phyloP scores from a whole-genome alignment of 805 yeast genomes.

The Zygotorulaspora florentina region DNA sequence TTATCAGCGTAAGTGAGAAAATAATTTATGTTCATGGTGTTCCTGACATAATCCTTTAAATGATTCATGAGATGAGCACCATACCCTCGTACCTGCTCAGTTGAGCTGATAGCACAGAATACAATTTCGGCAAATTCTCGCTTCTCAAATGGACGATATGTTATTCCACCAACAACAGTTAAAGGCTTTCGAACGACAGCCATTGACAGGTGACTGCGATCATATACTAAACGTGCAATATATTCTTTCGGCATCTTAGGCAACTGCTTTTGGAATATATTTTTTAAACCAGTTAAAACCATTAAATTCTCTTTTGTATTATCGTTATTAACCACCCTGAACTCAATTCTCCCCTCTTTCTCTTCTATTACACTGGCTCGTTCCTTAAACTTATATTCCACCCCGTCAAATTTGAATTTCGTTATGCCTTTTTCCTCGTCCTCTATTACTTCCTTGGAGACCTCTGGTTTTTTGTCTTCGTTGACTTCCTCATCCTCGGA shows the following conservation, averaged over 20 bases:
- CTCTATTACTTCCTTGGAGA: constrained; percentile 22
- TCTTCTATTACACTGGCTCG: constrained; percentile 94
- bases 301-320: constrained; percentile 81
- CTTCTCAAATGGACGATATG: constrained; percentile 88
- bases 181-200: constrained; percentile 92
- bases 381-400: constrained; percentile 77
- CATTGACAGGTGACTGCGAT: constrained; percentile 88
- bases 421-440: constrained; percentile 38
- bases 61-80: constrained; percentile 99
- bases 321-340: constrained; percentile 94
- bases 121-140: constrained; percentile 96
- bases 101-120: constrained; percentile 94
- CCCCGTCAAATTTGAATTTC: constrained; percentile 59
- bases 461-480: constrained; percentile 18
- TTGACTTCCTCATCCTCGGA: neutral
- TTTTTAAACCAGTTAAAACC: constrained; percentile 90
- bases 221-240: constrained; percentile 90
- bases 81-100: constrained; percentile 97
- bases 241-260: constrained; percentile 99
- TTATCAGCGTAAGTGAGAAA: constrained; percentile 96
- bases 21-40: constrained; percentile 79
- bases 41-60: constrained; percentile 87
- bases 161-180: constrained; percentile 96
- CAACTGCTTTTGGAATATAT: constrained; percentile 92
- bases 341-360: constrained; percentile 86